These are phyloP conservation scores for Nicotiana undulata DNA, from an alignment of 257 asterid species.

Conservation along the genomic window DNA sequence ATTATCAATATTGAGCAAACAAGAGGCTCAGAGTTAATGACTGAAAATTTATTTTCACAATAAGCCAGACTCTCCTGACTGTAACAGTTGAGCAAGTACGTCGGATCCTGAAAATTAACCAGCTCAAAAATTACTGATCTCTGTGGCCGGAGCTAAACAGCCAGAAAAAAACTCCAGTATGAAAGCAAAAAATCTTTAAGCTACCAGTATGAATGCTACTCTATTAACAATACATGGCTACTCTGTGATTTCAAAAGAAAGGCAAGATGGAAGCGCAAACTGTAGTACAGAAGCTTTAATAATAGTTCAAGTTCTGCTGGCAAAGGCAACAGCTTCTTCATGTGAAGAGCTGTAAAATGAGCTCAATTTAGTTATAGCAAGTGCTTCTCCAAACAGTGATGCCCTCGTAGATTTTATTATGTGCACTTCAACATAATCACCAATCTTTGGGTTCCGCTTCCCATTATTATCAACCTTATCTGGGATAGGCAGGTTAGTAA, in stretches of 20 bases:
- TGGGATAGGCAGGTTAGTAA: conserved; percentile 42
- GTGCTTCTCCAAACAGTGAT: conserved; percentile 75
- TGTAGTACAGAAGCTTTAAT: conserved; percentile 1
- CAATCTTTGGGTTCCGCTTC: conserved; percentile 51
- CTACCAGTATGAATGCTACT: not conserved
- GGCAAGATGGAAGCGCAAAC: not conserved
- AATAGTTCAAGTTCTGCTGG: conserved; percentile 24
- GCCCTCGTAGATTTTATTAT: conserved; percentile 68
- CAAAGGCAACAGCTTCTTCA: conserved; percentile 42
- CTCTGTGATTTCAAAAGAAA: not conserved
- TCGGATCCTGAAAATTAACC: not conserved
- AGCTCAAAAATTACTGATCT: not conserved
- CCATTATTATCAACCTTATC: conserved; percentile 45
- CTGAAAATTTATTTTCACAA: not conserved
- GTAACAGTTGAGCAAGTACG: not conserved
- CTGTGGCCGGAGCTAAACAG: not conserved
- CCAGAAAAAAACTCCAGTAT: not conserved
- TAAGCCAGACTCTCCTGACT: not conserved
- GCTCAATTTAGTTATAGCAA: conserved; percentile 61
- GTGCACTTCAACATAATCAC: conserved; percentile 77
- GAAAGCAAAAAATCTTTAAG: not conserved
- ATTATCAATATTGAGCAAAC: not conserved
- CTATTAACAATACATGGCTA: not conserved
- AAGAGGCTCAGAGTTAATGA: not conserved
- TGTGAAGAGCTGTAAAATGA: conserved; percentile 36